A percentile compares a stretch with the other conserved stretches of the same genome.
Evolutionary conservation across 208 protist species (phyloP).

Genomic region (Wallacemonas sp.): DNA sequence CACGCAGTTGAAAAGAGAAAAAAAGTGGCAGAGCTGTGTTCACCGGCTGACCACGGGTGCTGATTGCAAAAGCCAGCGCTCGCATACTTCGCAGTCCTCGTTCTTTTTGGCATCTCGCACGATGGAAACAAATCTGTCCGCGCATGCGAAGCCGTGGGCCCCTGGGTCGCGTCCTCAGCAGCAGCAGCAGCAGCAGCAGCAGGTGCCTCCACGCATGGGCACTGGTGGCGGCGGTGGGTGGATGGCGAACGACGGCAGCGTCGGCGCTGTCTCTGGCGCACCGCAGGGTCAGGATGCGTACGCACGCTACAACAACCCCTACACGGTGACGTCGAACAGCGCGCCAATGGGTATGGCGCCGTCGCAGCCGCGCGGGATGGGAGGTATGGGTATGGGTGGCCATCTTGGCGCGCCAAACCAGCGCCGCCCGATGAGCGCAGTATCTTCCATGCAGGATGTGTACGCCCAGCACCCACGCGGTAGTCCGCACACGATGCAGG

Average conservation of each 20-base stretch:
- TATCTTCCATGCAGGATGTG: slow-evolving; percentile 2
- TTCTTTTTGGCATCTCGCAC: too few species aligned
- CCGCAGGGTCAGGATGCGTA: neutral
- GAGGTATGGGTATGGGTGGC: neutral
- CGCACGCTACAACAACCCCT: slow-evolving; percentile 4
- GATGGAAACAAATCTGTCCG: slow-evolving; percentile 48
- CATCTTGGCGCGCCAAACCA: neutral
- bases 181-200: slow-evolving; percentile 14
- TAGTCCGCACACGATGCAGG: neutral
- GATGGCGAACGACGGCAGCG: slow-evolving; percentile 25
- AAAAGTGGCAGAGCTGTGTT: too few species aligned
- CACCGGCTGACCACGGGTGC: too few species aligned
- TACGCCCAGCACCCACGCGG: neutral
- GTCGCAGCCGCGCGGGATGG: neutral
- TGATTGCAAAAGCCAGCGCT: too few species aligned
- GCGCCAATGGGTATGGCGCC: neutral
- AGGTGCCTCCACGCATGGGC: slow-evolving; percentile 11
- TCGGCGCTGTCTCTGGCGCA: slow-evolving; percentile 13
- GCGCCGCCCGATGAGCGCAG: neutral
- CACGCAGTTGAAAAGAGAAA: too few species aligned
- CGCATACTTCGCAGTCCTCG: too few species aligned
- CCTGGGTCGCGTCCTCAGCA: slow-evolving; percentile 14
- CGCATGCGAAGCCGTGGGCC: slow-evolving; percentile 62
- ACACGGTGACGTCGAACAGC: neutral
- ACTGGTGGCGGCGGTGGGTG: slow-evolving; percentile 3